Evolutionary conservation across 208 protist genomes (phyloP).

Genomic region (Crithidia expoeki): DNA sequence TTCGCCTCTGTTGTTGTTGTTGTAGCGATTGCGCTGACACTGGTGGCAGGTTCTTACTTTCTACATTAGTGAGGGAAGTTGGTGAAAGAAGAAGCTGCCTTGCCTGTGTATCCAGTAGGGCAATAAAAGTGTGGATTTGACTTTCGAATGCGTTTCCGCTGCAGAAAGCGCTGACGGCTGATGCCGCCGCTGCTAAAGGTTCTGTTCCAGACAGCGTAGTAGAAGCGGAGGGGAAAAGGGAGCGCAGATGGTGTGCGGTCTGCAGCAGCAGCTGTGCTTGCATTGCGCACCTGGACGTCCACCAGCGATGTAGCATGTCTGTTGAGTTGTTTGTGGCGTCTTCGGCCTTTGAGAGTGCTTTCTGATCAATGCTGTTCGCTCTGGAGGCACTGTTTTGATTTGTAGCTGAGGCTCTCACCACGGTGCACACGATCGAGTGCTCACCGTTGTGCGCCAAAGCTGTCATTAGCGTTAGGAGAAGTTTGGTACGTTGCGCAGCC

Average conservation of each 20-base stretch:
- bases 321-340: neutral
- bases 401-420: conserved; percentile 4
- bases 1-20: neutral
- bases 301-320: conserved; percentile 23
- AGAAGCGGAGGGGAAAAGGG: neutral
- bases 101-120: conserved; percentile 5
- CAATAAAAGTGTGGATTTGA: neutral
- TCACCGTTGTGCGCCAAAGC: conserved; percentile 18
- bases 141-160: neutral
- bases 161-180: neutral
- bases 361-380: no score
- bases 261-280: conserved; percentile 23
- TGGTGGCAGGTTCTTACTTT: no score
- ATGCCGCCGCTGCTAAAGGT: neutral
- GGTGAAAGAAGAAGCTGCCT: conserved; percentile 14
- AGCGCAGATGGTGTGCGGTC: conserved; percentile 11
- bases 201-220: neutral
- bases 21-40: neutral
- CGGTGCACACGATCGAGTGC: conserved; percentile 11
- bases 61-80: neutral
- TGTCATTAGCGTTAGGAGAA: conserved; percentile 19
- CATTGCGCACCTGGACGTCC: conserved; percentile 21
- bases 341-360: no score
- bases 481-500: conserved; percentile 34
- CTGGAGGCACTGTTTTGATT: no score